Percentiles rank a stretch among this genome's conserved stretches.
phyloP scores from a whole-genome alignment of 164 flowering plant genomes.

The Annona cherimola region DNA sequence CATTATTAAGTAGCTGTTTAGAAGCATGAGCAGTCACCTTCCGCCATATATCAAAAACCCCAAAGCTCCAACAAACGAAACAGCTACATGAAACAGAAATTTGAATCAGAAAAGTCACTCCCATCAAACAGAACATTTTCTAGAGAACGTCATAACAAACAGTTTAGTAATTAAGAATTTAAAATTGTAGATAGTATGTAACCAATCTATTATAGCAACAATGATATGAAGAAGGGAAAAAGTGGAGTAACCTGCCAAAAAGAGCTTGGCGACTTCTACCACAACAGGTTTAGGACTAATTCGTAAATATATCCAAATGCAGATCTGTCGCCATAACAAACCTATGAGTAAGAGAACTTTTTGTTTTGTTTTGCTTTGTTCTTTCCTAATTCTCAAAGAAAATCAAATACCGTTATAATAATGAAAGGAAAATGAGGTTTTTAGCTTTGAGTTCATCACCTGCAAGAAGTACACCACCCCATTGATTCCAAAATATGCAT shows the following conservation, averaged over 20 bases:
- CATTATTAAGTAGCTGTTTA: neutral
- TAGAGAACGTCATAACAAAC: too few species aligned
- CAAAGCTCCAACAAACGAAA: slow-evolving; percentile 71
- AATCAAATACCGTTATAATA: too few species aligned
- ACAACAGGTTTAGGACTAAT: slow-evolving; percentile 27
- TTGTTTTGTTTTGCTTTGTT: too few species aligned
- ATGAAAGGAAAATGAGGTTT: neutral
- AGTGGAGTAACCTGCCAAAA: slow-evolving; percentile 46
- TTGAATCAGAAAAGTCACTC: neutral
- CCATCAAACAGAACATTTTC: too few species aligned
- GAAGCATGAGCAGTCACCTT: slow-evolving; percentile 38
- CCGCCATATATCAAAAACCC: slow-evolving; percentile 84
- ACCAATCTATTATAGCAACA: too few species aligned
- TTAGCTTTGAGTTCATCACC: slow-evolving; percentile 24
- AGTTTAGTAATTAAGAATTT: too few species aligned
- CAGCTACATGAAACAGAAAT: slow-evolving; percentile 37
- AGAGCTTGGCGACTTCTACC: slow-evolving; percentile 47
- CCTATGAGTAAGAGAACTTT: neutral
- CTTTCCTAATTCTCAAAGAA: too few species aligned
- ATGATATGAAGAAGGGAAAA: too few species aligned
- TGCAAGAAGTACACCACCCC: slow-evolving; percentile 57
- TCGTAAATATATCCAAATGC: slow-evolving; percentile 59
- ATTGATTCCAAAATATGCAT: slow-evolving; percentile 54
- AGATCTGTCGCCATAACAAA: slow-evolving; percentile 26
- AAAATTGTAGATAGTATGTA: too few species aligned